Evolutionary conservation across 2,329 filamentous ascomycete species (phyloP).

Genomic region (Macrophomina tecta): DNA sequence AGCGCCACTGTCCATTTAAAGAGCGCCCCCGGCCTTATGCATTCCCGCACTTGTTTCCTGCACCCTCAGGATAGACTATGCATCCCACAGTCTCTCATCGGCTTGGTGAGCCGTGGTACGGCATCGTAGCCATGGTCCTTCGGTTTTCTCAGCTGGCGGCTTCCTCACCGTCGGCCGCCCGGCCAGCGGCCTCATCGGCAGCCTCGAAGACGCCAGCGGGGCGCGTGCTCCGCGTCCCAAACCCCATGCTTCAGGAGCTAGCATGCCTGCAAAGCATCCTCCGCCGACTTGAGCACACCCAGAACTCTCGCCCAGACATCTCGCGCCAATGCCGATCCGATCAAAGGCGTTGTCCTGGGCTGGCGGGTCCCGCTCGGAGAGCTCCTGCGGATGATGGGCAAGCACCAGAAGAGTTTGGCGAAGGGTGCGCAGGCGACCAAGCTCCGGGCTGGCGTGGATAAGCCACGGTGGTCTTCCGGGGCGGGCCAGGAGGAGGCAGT

Average conservation of each 20-base stretch:
- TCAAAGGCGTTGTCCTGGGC: not conserved
- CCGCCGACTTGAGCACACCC: not conserved
- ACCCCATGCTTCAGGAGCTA: constrained; percentile 31
- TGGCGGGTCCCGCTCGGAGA: not conserved
- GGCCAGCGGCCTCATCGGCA: constrained; percentile 32
- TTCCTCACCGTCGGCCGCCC: constrained; percentile 37
- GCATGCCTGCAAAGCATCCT: not conserved
- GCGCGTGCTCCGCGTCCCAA: constrained; percentile 31
- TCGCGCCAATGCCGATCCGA: not conserved
- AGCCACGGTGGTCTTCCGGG: not conserved
- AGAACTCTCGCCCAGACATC: not conserved
- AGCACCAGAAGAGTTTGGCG: not conserved
- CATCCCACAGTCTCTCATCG: too few relatives aligned
- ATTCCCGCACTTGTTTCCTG: too few relatives aligned
- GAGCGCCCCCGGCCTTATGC: too few relatives aligned
- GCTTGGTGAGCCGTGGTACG: too few relatives aligned
- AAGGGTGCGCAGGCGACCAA: not conserved
- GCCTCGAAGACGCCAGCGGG: constrained; percentile 30
- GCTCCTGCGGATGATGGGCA: not conserved
- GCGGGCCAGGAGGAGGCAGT: not conserved
- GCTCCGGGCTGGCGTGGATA: not conserved
- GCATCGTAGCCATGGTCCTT: constrained; percentile 29
- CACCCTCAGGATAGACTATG: too few relatives aligned
- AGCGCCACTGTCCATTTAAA: too few relatives aligned
- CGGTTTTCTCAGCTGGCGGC: constrained; percentile 37